Evolutionary conservation across 768 basidiomycete species (phyloP), one percentile per base, ranked within the genome.

Genomic region (Tulasnella sp.): DNA sequence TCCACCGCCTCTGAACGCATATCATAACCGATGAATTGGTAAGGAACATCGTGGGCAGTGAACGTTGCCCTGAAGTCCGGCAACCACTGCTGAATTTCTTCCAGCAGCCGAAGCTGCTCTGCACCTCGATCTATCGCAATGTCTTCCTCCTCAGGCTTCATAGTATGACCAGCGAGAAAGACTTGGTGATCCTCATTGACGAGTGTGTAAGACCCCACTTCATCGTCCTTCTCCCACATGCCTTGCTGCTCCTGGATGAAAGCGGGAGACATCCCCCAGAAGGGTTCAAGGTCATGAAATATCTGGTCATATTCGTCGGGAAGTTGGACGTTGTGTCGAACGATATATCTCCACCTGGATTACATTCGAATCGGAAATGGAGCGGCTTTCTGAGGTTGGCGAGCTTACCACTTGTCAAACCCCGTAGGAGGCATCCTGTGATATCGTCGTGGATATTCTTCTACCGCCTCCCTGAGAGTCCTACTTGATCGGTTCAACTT

Each of bases 291-390:
- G 72, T 84, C 81, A 16, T 74, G 76, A 73, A 78, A 75, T 69
- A 87, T 86, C 68, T 84, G 82, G 76, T 86, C 63, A 75, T 86
- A 87, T 73, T 86, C 86, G 75, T 86, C 85, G 11, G 83, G 82
- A 11, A 86, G 79, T 66, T 83, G 83, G 32, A 87, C 82, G 42
- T 84, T 78, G 76, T 86, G 76, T 41, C 80, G 75, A 59, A 81
- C 73, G n/a, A 82, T 82, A 76, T 84, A 86, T 12, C 78, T 75
- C 85, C 85, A 86, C 83, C 84, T 78, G 41, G 22, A 59, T 29
- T 22, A 26, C 26, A 29, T 40, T 2, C 14, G 35, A 34, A 22
- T n/a, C 1, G 14, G 62, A 35, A 5, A 17, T 17, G 19, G 22
- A 59, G 5, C 6, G 4, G 2, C 52, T 12, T 59, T 29, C 11